Evolutionary conservation across 1,284 basidiomycete genomes (phyloP), one percentile per base, ranked within the genome.

Genomic region (Moesziomyces sp.): DNA sequence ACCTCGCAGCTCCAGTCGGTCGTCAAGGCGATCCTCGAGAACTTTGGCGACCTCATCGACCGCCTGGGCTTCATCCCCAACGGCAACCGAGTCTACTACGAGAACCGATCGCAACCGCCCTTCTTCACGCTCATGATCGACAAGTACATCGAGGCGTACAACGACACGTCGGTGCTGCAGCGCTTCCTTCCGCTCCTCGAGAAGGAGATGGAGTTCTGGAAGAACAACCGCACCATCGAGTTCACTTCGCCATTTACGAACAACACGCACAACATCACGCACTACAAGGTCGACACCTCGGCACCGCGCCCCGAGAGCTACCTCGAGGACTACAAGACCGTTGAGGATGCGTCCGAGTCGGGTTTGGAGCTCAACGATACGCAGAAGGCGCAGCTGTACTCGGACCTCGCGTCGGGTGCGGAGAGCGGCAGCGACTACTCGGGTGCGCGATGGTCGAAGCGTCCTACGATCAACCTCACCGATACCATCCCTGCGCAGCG

Each of bases 21-120:
- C 52, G 92, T 89, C 57, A 92, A 92, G 75, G 89, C 87, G 14
- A 91, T 75, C 19, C 62, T 81, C 26, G 64, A 78, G 21, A 81
- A 81, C 53, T 79, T 80, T 62, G 70, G 65, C 19, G 95, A 96
- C 86, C 94, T 97, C 80, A 94, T 96, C 93, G 93, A 97, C 79
- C 89, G 94, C 81, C 86, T 97, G 58, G 94, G 94, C 0, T 97
- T 96, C 85, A 90, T 97, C 72, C 94, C 94, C 2, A 97, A 97
- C 80, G 94, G 94, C 14, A 93, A 93, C 16, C 88, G 92, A 4
- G 90, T 90, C 51, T 92, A 93, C 76, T 82, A 96, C 85, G 85
- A 96, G 69, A 89, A 95, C 81, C 89, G 94, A 52, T 94, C 93
- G 26, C 94, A 97, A 83, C 93, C 94, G 10, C 93, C 94, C 4